phyloP scores from a whole-genome alignment of 2,329 filamentous ascomycete species.

The Ceratocystis destructans region DNA sequence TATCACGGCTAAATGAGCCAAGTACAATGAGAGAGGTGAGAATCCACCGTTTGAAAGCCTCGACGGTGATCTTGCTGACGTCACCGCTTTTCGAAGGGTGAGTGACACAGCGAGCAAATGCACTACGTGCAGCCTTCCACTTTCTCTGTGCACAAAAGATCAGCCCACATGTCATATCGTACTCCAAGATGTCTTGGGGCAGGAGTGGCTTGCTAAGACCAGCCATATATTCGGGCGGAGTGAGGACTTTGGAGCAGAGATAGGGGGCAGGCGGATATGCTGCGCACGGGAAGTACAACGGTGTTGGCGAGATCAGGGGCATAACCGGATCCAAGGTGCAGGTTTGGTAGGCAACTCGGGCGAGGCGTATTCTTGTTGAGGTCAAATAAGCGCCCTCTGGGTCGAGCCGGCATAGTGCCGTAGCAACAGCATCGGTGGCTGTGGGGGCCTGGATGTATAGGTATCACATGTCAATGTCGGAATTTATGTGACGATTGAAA shows the following conservation, averaged over 20 bases:
- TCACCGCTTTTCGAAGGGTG: constrained; percentile 47
- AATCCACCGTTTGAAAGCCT: constrained; percentile 86
- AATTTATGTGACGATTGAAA: background rate
- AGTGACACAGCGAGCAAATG: constrained; percentile 51
- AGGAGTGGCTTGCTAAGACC: constrained; percentile 44
- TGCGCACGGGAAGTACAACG: constrained; percentile 50
- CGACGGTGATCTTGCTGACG: constrained; percentile 57
- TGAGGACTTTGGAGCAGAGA: constrained; percentile 34
- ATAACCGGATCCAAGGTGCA: constrained; percentile 41
- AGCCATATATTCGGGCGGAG: constrained; percentile 45
- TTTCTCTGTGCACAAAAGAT: constrained; percentile 46
- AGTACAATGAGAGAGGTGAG: constrained; percentile 58
- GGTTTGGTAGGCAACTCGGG: constrained; percentile 44
- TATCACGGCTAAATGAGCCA: constrained; percentile 34
- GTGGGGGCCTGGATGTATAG: constrained; percentile 30
- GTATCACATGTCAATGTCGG: constrained; percentile 1
- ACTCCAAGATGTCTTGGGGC: constrained; percentile 45
- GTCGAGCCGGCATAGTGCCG: constrained; percentile 51
- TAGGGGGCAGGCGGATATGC: constrained; percentile 23
- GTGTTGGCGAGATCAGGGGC: constrained; percentile 48
- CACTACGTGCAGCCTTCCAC: constrained; percentile 49
- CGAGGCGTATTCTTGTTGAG: constrained; percentile 44
- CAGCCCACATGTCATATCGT: constrained; percentile 51
- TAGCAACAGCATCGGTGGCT: constrained; percentile 33
- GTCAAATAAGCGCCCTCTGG: constrained; percentile 54